Evolutionary conservation across 192 early-diverging fungal genomes (phyloP).

Genomic region (Entomortierella beljakovae): DNA sequence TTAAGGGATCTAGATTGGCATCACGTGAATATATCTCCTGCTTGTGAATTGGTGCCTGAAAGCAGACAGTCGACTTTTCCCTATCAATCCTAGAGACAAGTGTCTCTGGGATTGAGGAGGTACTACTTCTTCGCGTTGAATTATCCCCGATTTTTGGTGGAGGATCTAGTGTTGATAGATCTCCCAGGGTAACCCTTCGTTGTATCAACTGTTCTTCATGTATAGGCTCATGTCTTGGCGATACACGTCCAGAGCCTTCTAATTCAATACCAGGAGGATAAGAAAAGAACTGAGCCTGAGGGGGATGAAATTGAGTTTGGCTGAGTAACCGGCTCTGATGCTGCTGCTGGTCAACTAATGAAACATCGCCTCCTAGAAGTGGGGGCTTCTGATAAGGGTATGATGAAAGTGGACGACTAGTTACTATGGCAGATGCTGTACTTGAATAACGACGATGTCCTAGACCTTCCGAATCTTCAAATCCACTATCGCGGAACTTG

Average conservation of each 20-base stretch:
- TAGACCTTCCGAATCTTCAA: constrained; percentile 11
- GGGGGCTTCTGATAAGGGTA: constrained; percentile 3
- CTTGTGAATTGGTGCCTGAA: constrained; percentile 17
- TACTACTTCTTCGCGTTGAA: constrained; percentile 18
- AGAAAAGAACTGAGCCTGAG: not conserved
- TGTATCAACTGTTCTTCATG: constrained; percentile 1
- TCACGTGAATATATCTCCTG: constrained; percentile 21
- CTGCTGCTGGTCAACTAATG: constrained; percentile 10
- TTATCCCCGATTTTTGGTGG: not conserved
- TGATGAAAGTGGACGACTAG: not conserved
- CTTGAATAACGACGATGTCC: constrained; percentile 25
- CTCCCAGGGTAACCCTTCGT: constrained; percentile 10
- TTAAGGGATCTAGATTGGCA: constrained; percentile 21
- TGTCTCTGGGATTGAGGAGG: constrained; percentile 18
- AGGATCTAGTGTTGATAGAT: not conserved
- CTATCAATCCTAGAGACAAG: constrained; percentile 36
- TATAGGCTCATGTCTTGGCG: not conserved
- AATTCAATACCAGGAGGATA: not conserved
- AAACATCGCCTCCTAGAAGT: not conserved
- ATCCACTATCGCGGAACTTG: constrained; percentile 25
- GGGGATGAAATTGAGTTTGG: not conserved
- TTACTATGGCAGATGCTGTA: not conserved
- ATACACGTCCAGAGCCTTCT: not conserved
- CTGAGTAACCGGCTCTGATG: not conserved
- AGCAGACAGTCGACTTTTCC: constrained; percentile 43